These are phyloP conservation scores for Apophysomyces trapeziformis DNA, from an alignment of 371 early-diverging fungal species.

Conservation along the genomic window DNA sequence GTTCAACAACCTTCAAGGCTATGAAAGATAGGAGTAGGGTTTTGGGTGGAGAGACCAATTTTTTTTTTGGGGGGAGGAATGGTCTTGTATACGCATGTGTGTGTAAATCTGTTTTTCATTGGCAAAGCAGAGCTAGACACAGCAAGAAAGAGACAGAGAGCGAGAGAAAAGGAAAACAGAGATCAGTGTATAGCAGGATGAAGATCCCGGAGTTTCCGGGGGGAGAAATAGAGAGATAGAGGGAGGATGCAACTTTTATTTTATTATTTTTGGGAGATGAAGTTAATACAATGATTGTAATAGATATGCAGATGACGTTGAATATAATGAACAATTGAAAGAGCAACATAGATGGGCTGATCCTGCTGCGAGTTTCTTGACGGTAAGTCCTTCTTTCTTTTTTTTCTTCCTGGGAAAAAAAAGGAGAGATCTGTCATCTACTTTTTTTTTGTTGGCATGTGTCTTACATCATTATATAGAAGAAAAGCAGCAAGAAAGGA, in stretches of 20 bases:
- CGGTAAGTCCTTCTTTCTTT: slow-evolving; percentile 37
- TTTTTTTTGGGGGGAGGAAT: background rate
- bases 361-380: slow-evolving; percentile 68
- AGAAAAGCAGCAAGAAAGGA: slow-evolving; percentile 24
- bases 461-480: slow-evolving; percentile 18
- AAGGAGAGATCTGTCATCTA: slow-evolving; percentile 4
- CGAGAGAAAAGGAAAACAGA: background rate
- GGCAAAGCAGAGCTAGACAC: background rate
- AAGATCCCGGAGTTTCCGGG: slow-evolving; percentile 12
- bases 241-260: background rate
- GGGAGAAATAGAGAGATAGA: slow-evolving; percentile 5
- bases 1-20: background rate
- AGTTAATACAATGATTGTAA: slow-evolving; percentile 13
- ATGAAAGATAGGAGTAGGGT: background rate
- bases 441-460: slow-evolving; percentile 3
- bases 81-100: too few relatives aligned
- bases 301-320: slow-evolving; percentile 68
- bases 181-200: background rate
- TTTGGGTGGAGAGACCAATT: background rate
- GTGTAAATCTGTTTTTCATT: too few relatives aligned
- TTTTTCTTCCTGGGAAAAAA: background rate
- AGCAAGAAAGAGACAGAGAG: slow-evolving; percentile 5
- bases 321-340: slow-evolving; percentile 65
- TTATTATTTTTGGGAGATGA: slow-evolving; percentile 5
- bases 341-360: slow-evolving; percentile 70